phyloP scores from a whole-genome alignment of 768 basidiomycete species.

The Cytidiella melzeri region DNA sequence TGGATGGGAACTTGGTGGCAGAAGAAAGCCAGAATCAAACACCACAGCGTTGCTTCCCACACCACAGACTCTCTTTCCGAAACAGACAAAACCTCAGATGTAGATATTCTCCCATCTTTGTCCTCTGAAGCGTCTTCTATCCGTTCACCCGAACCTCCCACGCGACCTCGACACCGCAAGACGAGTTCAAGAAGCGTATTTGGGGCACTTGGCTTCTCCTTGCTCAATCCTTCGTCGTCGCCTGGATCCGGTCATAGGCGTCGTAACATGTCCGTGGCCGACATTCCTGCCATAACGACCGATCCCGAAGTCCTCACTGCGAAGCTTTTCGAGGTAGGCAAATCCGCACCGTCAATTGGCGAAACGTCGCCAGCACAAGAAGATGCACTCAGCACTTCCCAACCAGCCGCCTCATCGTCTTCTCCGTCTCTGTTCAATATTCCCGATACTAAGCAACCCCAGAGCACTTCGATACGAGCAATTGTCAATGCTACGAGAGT shows the following conservation, averaged over 20 bases:
- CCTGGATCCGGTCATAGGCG: background rate
- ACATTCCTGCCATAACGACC: background rate
- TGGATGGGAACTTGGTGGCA: conserved; percentile 79
- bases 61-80: conserved; percentile 2
- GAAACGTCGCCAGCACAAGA: background rate
- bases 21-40: conserved; percentile 28
- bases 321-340: background rate
- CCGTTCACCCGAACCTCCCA: background rate
- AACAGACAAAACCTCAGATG: background rate
- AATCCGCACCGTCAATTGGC: background rate
- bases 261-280: no score
- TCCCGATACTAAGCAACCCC: conserved; percentile 29
- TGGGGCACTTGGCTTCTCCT: conserved; percentile 63
- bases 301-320: background rate
- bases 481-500: conserved; percentile 80
- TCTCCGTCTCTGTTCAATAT: background rate
- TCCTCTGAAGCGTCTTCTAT: conserved; percentile 4
- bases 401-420: background rate
- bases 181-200: conserved; percentile 53
- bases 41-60: conserved; percentile 17
- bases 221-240: conserved; percentile 48
- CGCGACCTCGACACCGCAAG: conserved; percentile 1
- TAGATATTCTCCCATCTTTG: background rate
- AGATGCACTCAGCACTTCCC: background rate
- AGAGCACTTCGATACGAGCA: conserved; percentile 66